Evolutionary conservation across 2,329 filamentous ascomycete species (phyloP).

Genomic region (Anthostomella pinea): DNA sequence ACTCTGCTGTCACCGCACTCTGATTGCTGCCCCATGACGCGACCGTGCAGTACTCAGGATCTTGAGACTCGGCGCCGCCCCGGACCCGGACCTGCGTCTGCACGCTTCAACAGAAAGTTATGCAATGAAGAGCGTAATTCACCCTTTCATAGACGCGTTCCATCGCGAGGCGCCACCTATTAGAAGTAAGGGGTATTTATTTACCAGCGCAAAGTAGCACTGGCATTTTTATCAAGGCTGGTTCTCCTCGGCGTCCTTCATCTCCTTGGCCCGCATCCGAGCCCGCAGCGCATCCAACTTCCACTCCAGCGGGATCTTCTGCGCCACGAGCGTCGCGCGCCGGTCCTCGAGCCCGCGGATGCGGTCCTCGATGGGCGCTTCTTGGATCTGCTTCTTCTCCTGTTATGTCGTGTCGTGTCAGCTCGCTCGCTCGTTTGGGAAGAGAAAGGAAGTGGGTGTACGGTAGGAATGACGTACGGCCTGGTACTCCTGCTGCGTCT

Average conservation of each 20-base stretch:
- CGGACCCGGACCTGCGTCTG: too few relatives aligned
- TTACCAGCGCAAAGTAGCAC: background rate
- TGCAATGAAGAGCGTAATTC: too few relatives aligned
- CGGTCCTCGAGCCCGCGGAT: constrained; percentile 44
- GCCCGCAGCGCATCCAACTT: constrained; percentile 41
- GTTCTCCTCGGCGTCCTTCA: background rate
- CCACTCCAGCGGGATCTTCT: constrained; percentile 39
- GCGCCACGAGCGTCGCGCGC: constrained; percentile 36
- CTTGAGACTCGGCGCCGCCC: too few relatives aligned
- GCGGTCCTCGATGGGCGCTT: constrained; percentile 41
- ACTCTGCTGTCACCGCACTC: too few relatives aligned
- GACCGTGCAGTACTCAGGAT: too few relatives aligned
- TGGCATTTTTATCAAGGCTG: background rate
- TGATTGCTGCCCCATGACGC: too few relatives aligned
- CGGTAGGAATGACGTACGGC: constrained; percentile 31
- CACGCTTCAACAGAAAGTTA: too few relatives aligned
- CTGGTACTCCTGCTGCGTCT: constrained; percentile 45
- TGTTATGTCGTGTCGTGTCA: constrained; percentile 7
- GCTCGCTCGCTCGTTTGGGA: background rate
- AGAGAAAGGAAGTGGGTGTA: background rate
- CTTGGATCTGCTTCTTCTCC: constrained; percentile 36
- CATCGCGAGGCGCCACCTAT: too few relatives aligned
- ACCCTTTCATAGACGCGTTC: too few relatives aligned
- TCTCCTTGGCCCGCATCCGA: constrained; percentile 37
- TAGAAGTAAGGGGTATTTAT: too few relatives aligned